These are phyloP conservation scores for Funneliformis mosseae DNA, from an alignment of 192 early-diverging fungal species.

Conservation along the genomic window DNA sequence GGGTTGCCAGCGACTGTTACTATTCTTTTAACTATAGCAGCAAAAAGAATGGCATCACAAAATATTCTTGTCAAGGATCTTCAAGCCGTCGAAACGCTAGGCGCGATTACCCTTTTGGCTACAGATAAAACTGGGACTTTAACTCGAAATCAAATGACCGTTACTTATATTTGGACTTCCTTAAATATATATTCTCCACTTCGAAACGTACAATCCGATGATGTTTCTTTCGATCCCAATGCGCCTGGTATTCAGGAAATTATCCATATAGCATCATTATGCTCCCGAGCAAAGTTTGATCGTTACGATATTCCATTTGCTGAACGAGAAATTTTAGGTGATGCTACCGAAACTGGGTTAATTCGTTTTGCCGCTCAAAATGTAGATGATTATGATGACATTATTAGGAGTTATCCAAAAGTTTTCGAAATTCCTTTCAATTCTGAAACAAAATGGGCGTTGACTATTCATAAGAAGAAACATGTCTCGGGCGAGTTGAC, in stretches of 20 bases:
- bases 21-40: conserved; percentile 91
- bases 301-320: conserved; percentile 82
- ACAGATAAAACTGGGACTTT: conserved; percentile 98
- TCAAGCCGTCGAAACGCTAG: conserved; percentile 95
- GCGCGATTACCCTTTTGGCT: conserved; percentile 93
- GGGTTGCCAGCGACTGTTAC: conserved; percentile 94
- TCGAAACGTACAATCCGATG: conserved; percentile 48
- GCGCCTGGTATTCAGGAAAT: conserved; percentile 74
- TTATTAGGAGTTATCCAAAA: conserved; percentile 72
- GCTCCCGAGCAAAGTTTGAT: conserved; percentile 90
- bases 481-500: conserved; percentile 71
- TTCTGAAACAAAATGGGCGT: conserved; percentile 93
- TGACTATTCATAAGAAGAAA: conserved; percentile 83
- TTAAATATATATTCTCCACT: conserved; percentile 64
- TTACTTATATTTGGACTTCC: conserved; percentile 88
- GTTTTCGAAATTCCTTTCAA: conserved; percentile 97
- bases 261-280: conserved; percentile 77
- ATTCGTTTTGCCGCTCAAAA: conserved; percentile 77
- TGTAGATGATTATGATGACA: conserved; percentile 74
- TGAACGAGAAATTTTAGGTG: conserved; percentile 82
- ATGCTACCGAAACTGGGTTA: conserved; percentile 94
- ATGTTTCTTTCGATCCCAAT: conserved; percentile 50
- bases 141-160: conserved; percentile 97
- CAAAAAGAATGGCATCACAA: conserved; percentile 88
- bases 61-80: conserved; percentile 96